These are phyloP conservation scores for Umbelopsis sp. DNA, from an alignment of 192 early-diverging fungal genomes.

Conservation along the genomic window DNA sequence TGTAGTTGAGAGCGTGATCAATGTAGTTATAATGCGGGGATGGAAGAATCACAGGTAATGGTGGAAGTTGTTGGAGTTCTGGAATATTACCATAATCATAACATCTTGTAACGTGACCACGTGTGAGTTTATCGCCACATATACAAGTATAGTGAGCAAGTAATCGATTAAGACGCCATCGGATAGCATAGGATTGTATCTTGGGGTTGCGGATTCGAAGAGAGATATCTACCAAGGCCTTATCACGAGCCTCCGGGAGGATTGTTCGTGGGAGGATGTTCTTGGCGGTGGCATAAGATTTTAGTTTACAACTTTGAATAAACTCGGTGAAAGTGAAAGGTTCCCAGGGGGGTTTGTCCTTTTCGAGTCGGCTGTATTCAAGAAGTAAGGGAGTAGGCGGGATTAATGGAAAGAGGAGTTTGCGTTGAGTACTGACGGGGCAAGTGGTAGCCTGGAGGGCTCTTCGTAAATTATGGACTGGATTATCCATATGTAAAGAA, in stretches of 20 bases:
- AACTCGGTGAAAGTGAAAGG: neutral
- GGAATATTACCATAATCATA: neutral
- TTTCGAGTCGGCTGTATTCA: neutral
- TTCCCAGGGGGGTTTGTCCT: neutral
- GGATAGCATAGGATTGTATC: neutral
- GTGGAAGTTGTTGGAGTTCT: neutral
- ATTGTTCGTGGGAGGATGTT: neutral
- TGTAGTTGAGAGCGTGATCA: neutral
- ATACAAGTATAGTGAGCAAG: neutral
- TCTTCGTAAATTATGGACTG: too few species aligned
- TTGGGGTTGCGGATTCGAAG: neutral
- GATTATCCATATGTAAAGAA: neutral
- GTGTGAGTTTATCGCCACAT: neutral
- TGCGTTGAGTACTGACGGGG: neutral
- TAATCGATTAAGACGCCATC: neutral
- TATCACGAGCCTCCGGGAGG: neutral
- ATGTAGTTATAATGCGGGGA: neutral
- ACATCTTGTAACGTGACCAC: neutral
- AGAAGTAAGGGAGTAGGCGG: neutral
- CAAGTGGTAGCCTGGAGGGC: neutral
- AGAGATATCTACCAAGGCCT: neutral
- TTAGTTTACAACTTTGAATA: neutral
- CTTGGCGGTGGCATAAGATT: neutral
- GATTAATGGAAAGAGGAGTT: neutral
- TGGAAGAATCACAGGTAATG: neutral